phyloP scores from a whole-genome alignment of 176 grass and related monocot genomes.

The Dendrocalamus sinicus region DNA sequence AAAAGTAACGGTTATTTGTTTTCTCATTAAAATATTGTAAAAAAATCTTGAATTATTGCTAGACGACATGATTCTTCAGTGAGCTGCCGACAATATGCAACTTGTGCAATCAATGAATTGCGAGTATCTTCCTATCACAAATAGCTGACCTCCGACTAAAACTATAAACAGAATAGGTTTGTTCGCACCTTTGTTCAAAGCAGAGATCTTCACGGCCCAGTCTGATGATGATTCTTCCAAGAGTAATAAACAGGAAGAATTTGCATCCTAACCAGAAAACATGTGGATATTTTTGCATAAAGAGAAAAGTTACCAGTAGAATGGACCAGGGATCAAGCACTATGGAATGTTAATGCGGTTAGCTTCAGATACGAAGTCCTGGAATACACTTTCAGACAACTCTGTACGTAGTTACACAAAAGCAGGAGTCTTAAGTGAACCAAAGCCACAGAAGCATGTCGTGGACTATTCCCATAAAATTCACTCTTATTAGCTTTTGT shows the following conservation, averaged over 20 bases:
- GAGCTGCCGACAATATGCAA: not conserved
- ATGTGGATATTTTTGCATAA: not conserved
- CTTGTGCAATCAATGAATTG: constrained; percentile 7
- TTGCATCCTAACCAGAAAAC: constrained; percentile 19
- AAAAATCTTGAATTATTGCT: constrained; percentile 33
- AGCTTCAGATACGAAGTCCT: constrained; percentile 5
- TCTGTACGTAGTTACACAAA: not conserved
- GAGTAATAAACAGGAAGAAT: not conserved
- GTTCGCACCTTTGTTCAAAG: constrained; percentile 13
- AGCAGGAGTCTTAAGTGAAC: not conserved
- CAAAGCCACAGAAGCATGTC: not conserved
- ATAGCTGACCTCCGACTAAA: constrained; percentile 9
- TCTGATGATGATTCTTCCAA: not conserved
- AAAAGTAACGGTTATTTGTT: constrained; percentile 21
- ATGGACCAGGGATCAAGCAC: not conserved
- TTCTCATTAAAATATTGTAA: constrained; percentile 3
- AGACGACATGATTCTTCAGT: not conserved
- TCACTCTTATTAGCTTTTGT: constrained; percentile 15
- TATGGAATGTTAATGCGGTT: not conserved
- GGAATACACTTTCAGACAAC: not conserved
- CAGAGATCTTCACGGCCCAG: not conserved
- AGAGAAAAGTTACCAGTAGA: not conserved
- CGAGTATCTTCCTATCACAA: constrained; percentile 8
- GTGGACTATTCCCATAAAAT: not conserved
- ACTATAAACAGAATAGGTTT: constrained; percentile 4